Conservation (phyloP, 1,139 yeast genomes). For the Hyphopichia burtonii region DNA sequence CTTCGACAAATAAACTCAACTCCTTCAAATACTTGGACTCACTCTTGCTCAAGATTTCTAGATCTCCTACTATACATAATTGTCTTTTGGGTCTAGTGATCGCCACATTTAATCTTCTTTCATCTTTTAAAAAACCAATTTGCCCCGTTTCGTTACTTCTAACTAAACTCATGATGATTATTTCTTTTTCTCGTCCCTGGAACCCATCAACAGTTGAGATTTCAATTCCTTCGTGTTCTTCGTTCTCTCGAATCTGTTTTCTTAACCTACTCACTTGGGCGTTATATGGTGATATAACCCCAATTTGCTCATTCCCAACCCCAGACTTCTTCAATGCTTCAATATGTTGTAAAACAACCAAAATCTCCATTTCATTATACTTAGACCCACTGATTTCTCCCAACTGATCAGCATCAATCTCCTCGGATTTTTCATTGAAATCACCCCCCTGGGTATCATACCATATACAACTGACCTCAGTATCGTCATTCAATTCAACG, state of each 20-base stretch:
- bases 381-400: slow-evolving; percentile 45
- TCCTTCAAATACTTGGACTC: slow-evolving; percentile 48
- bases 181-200: slow-evolving; percentile 72
- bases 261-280: slow-evolving; percentile 76
- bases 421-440: slow-evolving; percentile 57
- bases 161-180: slow-evolving; percentile 56
- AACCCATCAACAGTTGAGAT: slow-evolving; percentile 49
- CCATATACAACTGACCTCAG: slow-evolving; percentile 54
- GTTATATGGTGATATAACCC: slow-evolving; percentile 84
- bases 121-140: slow-evolving; percentile 76
- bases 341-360: slow-evolving; percentile 59
- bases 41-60: slow-evolving; percentile 54
- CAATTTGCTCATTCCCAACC: slow-evolving; percentile 55
- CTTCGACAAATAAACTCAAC: slow-evolving; percentile 77
- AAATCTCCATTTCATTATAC: slow-evolving; percentile 72
- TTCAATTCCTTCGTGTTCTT: slow-evolving; percentile 25
- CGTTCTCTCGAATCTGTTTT: slow-evolving; percentile 29
- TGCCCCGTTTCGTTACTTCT: slow-evolving; percentile 51
- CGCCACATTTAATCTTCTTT: slow-evolving; percentile 79
- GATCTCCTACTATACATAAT: slow-evolving; percentile 81
- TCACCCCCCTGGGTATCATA: slow-evolving; percentile 94
- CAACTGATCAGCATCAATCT: slow-evolving; percentile 28
- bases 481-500: slow-evolving; percentile 42
- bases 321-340: slow-evolving; percentile 46
- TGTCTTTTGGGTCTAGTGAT: slow-evolving; percentile 90